Evolutionary conservation across 2,329 filamentous ascomycete species (phyloP).

Genomic region (Chrysosporium queenslandicum): DNA sequence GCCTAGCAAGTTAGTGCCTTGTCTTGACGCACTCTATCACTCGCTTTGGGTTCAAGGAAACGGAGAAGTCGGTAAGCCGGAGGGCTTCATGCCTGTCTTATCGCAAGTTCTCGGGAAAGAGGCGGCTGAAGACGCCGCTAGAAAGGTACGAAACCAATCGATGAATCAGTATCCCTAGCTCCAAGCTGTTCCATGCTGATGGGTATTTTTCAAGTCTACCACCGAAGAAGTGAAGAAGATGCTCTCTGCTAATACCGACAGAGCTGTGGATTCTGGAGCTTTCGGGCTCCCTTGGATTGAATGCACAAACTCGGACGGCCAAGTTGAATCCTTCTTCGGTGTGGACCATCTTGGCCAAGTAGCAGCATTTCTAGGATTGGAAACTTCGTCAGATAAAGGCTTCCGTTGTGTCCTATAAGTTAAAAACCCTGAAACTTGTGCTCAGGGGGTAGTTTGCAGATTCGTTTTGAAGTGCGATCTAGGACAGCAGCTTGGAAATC

Average conservation of each 20-base stretch:
- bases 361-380: slow-evolving; percentile 43
- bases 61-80: slow-evolving; percentile 35
- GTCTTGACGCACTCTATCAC: slow-evolving; percentile 41
- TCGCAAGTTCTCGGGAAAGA: slow-evolving; percentile 38
- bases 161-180: not conserved
- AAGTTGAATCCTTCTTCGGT: slow-evolving; percentile 50
- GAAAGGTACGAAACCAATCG: slow-evolving; percentile 27
- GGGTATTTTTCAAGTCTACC: slow-evolving; percentile 17
- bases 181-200: slow-evolving; percentile 12
- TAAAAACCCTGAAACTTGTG: too few relatives aligned
- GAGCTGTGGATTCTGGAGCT: slow-evolving; percentile 44
- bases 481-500: too few relatives aligned
- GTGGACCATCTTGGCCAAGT: slow-evolving; percentile 52
- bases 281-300: slow-evolving; percentile 54
- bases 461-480: too few relatives aligned
- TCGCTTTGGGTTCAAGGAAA: slow-evolving; percentile 45
- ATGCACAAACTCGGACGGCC: slow-evolving; percentile 45
- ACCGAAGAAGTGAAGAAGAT: slow-evolving; percentile 38
- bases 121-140: slow-evolving; percentile 34
- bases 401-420: slow-evolving; percentile 25
- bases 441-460: too few relatives aligned
- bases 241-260: slow-evolving; percentile 42
- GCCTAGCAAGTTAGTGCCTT: slow-evolving; percentile 31
- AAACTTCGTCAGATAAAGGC: slow-evolving; percentile 27
- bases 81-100: slow-evolving; percentile 39